Percentiles rank a stretch among this genome's conserved stretches.
Conservation (phyloP, 208 protist species). For the Trypanosoma caninum region DNA sequence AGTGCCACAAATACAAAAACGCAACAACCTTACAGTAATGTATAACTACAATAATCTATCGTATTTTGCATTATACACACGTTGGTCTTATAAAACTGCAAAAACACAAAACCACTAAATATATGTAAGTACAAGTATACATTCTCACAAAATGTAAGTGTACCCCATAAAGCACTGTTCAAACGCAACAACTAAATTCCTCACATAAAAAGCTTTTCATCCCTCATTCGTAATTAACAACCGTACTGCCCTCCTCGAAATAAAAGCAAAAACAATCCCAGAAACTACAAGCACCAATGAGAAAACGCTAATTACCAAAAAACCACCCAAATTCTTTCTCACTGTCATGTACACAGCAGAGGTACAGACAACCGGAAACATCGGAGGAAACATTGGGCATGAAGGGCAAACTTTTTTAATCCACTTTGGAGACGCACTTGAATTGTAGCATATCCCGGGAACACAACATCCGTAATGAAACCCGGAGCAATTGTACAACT, state of each 20-base stretch:
- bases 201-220: neutral
- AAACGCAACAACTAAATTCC: neutral
- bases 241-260: constrained; percentile 19
- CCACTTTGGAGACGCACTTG: constrained; percentile 18
- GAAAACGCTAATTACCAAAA: constrained; percentile 30
- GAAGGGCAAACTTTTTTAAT: constrained; percentile 20
- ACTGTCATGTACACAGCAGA: constrained; percentile 18
- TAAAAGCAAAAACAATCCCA: constrained; percentile 26
- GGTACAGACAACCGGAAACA: constrained; percentile 23
- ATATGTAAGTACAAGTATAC: too few species aligned
- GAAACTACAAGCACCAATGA: constrained; percentile 26
- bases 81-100: too few species aligned
- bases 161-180: too few species aligned
- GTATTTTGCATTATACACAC: too few species aligned
- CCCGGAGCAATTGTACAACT: constrained; percentile 27
- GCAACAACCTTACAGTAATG: too few species aligned
- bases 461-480: constrained; percentile 32
- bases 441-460: constrained; percentile 23
- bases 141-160: too few species aligned
- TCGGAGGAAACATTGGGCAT: constrained; percentile 18
- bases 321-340: constrained; percentile 26
- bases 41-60: too few species aligned
- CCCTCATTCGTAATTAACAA: neutral
- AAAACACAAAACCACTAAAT: too few species aligned
- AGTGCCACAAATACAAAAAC: too few species aligned